Evolutionary conservation across 2,329 filamentous ascomycete species (phyloP).

Genomic region (Waltergamsia citrina): DNA sequence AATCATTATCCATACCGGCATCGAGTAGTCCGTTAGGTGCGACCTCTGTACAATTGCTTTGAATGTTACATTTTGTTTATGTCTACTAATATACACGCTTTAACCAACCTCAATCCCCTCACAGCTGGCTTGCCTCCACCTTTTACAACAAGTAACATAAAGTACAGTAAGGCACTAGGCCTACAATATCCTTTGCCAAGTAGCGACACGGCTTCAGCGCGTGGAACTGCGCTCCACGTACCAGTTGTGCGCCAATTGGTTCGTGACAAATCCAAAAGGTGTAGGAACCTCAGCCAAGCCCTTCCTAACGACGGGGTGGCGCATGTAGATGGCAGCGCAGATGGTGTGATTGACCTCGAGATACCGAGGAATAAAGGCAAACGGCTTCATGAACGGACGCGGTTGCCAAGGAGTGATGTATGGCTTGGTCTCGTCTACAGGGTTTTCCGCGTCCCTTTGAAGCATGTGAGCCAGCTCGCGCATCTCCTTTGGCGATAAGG

Average conservation of each 20-base stretch:
- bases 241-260: slow-evolving; percentile 85
- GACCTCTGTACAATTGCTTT: too few species aligned
- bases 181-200: too few species aligned
- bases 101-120: too few species aligned
- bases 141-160: too few species aligned
- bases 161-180: too few species aligned
- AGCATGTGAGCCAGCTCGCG: slow-evolving; percentile 47
- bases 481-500: slow-evolving; percentile 39
- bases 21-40: too few species aligned
- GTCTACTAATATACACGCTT: too few species aligned
- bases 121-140: too few species aligned
- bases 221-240: slow-evolving; percentile 80
- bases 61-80: too few species aligned
- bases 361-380: slow-evolving; percentile 91
- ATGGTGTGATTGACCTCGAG: slow-evolving; percentile 97
- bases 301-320: slow-evolving; percentile 83
- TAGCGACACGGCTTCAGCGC: too few species aligned
- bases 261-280: slow-evolving; percentile 62
- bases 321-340: slow-evolving; percentile 87
- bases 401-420: slow-evolving; percentile 90
- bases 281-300: slow-evolving; percentile 77
- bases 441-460: slow-evolving; percentile 60
- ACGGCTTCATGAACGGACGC: slow-evolving; percentile 77
- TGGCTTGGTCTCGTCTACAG: slow-evolving; percentile 66
- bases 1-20: too few species aligned